Conservation (phyloP, 345 rosid genomes). For the Hibiscus tridactylites region DNA sequence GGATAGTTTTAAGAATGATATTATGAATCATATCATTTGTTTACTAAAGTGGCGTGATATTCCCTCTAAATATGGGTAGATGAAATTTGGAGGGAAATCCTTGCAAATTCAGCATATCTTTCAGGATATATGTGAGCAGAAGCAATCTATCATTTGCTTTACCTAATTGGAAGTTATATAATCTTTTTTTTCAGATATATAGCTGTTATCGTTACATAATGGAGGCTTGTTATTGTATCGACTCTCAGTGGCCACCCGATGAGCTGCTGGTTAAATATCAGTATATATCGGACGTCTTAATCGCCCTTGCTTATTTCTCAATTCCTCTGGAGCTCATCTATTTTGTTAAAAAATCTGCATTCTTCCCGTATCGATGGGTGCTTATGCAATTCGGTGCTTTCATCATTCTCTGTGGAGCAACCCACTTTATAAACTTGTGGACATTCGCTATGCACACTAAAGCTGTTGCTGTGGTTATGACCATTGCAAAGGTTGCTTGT, state of each 20-base stretch:
- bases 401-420: conserved; percentile 89
- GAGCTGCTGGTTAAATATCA: conserved; percentile 80
- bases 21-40: background rate
- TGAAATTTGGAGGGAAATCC: background rate
- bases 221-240: conserved; percentile 86
- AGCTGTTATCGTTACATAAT: conserved; percentile 22
- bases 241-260: conserved; percentile 61
- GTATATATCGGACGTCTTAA: conserved; percentile 80
- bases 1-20: background rate
- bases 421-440: conserved; percentile 90
- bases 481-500: conserved; percentile 71
- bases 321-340: conserved; percentile 83
- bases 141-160: background rate
- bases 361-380: conserved; percentile 96
- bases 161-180: background rate
- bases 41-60: background rate
- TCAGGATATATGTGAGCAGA: background rate
- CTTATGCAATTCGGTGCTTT: conserved; percentile 96
- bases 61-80: background rate
- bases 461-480: conserved; percentile 74
- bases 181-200: conserved; percentile 12
- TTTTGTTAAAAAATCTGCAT: conserved; percentile 78
- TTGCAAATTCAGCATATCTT: background rate
- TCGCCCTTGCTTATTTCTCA: conserved; percentile 89
- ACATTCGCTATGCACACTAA: conserved; percentile 72